Evolutionary conservation across 345 rosid species (phyloP).

Genomic region (Arabidopsis arenosa): DNA sequence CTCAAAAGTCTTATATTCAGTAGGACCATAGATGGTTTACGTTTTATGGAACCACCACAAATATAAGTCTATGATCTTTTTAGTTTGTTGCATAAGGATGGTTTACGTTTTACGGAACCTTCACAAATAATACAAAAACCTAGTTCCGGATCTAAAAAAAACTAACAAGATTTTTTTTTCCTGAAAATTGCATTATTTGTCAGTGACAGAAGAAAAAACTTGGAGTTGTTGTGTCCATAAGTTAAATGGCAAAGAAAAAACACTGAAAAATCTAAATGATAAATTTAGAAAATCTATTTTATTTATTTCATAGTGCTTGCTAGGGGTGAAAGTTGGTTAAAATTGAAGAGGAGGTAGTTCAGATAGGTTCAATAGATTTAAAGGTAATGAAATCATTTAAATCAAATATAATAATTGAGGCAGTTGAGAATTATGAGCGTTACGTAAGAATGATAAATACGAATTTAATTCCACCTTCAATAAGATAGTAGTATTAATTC

Average conservation of each 20-base stretch:
- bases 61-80: background rate
- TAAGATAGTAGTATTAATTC: background rate
- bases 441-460: conserved; percentile 45
- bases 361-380: conserved; percentile 40
- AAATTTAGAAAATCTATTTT: background rate
- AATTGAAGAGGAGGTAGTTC: conserved; percentile 37
- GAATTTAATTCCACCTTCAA: conserved; percentile 37
- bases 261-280: background rate
- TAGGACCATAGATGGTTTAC: too few relatives aligned
- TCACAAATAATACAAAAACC: background rate
- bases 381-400: conserved; percentile 41
- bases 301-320: background rate
- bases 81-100: background rate
- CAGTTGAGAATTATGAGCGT: conserved; percentile 46
- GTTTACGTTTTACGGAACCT: background rate
- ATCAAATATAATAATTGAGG: conserved; percentile 44
- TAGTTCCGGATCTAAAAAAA: background rate
- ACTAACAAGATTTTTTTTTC: background rate
- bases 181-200: conserved; percentile 5
- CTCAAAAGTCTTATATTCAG: background rate
- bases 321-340: conserved; percentile 36
- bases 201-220: background rate
- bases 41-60: too few relatives aligned
- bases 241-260: background rate
- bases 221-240: background rate